Evolutionary conservation across 148 eudicot species (phyloP), one percentile per base, ranked within the genome.

Genomic region (Nepenthes gracilis): DNA sequence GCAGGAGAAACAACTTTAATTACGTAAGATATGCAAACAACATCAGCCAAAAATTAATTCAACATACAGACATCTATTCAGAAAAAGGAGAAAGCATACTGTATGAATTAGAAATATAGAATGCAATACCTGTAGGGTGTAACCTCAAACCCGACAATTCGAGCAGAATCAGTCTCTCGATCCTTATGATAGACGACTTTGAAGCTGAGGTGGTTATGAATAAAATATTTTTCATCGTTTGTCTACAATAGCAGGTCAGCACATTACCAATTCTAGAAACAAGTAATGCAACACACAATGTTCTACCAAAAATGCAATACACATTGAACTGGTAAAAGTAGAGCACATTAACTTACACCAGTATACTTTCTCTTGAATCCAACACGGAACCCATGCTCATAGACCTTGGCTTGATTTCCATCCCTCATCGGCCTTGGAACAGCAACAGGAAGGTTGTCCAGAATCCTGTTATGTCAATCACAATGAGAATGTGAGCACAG

Each of bases 391-490:
- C 83, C 83, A 64, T 73, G 83, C 73, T 76, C 78, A 55, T 76
- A 76, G 62, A 79, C 73, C 70, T 72, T 75, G 9, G 73, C 51
- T 54, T 57, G 75, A 34, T 36, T 55, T 62, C 71, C 78, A 48
- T 77, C 78, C 63, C 76, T 74, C 51, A 76, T 67, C 55, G 73
- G 76, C 45, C 74, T 68, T 49, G 63, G 37, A 14, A 77, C 80
- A 53, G 80, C 84, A 65, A 73, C 78, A 43, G 84, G 84, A 65
- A 80, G 84, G 36, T 80, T 80, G 65, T 77, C 84, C 64, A 80
- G 65, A 59, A 80, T 80, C 84, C 81, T 80, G 67, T 63, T 15
- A 50, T 14, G 63, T 43, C 54, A 47, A 59, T 36, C 11, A 64
- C 36, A 61, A 54, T 38, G 33, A 3, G 59, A 55, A 49, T 43